These are phyloP conservation scores for Glycyrrhiza uralensis DNA, from an alignment of 306 rosid genomes.

Conservation along the genomic window DNA sequence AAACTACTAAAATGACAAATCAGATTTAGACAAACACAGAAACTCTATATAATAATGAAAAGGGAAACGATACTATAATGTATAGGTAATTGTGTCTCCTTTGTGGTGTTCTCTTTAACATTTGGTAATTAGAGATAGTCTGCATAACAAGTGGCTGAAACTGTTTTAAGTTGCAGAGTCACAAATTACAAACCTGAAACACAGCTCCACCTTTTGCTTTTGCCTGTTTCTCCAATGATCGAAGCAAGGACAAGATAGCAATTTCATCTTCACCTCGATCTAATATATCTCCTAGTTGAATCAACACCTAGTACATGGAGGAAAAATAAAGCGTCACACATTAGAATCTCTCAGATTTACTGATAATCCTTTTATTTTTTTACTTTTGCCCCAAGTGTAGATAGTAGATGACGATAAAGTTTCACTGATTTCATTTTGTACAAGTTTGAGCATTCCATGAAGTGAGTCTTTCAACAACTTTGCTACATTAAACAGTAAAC, in stretches of 20 bases:
- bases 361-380: not conserved
- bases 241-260: constrained; percentile 81
- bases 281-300: constrained; percentile 94
- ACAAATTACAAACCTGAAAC: constrained; percentile 68
- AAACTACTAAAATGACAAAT: not conserved
- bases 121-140: not conserved
- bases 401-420: not conserved
- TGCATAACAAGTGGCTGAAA: not conserved
- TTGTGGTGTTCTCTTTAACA: not conserved
- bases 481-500: not conserved
- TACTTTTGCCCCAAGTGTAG: not conserved
- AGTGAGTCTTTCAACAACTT: not conserved
- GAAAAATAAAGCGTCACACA: not conserved
- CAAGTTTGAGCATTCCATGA: constrained; percentile 1
- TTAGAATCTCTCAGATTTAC: not conserved
- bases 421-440: not conserved
- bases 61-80: not conserved
- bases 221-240: constrained; percentile 82
- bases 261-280: constrained; percentile 97
- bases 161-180: constrained; percentile 15
- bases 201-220: constrained; percentile 89
- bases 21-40: not conserved
- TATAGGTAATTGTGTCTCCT: not conserved
- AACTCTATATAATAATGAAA: not conserved
- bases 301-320: constrained; percentile 52